Evolutionary conservation across 345 rosid species (phyloP), one percentile per base, ranked within the genome.

Genomic region (Nasturtium officinale): DNA sequence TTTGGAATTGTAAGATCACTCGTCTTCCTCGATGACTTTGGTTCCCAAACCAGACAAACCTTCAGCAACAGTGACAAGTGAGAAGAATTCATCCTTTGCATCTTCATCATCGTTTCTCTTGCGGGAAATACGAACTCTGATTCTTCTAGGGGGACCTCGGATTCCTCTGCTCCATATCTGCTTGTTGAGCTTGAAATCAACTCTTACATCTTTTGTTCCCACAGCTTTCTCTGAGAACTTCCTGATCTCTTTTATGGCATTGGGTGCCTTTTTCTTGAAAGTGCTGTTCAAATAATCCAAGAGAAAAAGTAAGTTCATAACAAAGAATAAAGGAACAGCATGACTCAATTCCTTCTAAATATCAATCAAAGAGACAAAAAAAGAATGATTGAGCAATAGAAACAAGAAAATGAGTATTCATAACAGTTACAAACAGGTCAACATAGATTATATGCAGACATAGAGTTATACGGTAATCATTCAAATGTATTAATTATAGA

Each of bases 231-330:
- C 88, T 1, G 90, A 88, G 72, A 86, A 88, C 79, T 86, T 86
- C 76, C 88, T 84, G n/a, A 87, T 83, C 56, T 86, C 92, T 74
- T 87, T 86, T 7, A 88, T 86, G 21, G 90, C 90, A 72, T 84
- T 87, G 1, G 92, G 87, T 13, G 92, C 92, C 82, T 86, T 87
- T 88, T 87, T 86, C 81, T 87, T 87, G 81, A 87, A 86, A 3
- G 88, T 87, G 76, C 92, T 86, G 57, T 65, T 26, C 43, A 46
- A 33, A 7, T n/a, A 17, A 4, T 18, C 30, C 29, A 51, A 21
- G 56, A n/a, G n/a, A n/a, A n/a, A n/a, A n/a, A n/a, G n/a, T n/a
- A n/a, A n/a, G n/a, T n/a, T n/a, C n/a, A n/a, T n/a, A n/a, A n/a
- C n/a, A n/a, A n/a, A n/a, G n/a, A n/a, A n/a, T n/a, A n/a, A n/a